phyloP scores from a whole-genome alignment of 169 alveolate species.

The Pseudocohnilembus persalinus region DNA sequence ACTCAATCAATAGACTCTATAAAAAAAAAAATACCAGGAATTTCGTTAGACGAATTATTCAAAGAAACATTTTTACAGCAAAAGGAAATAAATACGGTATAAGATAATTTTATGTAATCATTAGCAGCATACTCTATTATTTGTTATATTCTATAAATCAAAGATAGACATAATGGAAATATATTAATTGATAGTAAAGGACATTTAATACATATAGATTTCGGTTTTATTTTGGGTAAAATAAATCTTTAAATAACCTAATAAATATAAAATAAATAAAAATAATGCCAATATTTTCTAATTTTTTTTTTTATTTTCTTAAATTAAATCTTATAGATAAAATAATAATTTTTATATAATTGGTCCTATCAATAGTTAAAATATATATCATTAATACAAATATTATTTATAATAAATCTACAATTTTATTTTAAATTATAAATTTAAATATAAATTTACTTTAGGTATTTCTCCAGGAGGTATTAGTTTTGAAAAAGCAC shows the following conservation, averaged over 20 bases:
- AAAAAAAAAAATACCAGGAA: constrained; percentile 59
- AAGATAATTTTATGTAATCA: constrained; percentile 49
- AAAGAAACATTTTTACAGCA: constrained; percentile 48
- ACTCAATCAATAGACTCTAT: constrained; percentile 63
- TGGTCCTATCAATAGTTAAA: too few relatives aligned
- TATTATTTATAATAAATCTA: too few relatives aligned
- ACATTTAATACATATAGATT: constrained; percentile 75
- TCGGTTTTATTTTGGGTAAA: constrained; percentile 67
- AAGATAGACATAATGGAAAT: constrained; percentile 83
- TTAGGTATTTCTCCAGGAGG: constrained; percentile 67
- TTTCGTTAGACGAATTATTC: constrained; percentile 34
- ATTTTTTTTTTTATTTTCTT: too few relatives aligned
- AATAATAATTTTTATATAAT: too few relatives aligned
- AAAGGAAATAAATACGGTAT: constrained; percentile 61
- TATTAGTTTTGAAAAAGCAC: constrained; percentile 71
- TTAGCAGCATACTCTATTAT: constrained; percentile 67
- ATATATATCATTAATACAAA: too few relatives aligned
- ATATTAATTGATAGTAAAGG: constrained; percentile 72
- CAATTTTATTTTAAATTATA: too few relatives aligned
- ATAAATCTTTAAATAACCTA: not conserved
- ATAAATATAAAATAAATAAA: too few relatives aligned
- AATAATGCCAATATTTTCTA: too few relatives aligned
- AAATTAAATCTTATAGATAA: too few relatives aligned
- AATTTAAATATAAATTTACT: too few relatives aligned
- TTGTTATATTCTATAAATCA: constrained; percentile 65